phyloP scores from a whole-genome alignment of 192 early-diverging fungal species.

The Entophlyctis luteolus region DNA sequence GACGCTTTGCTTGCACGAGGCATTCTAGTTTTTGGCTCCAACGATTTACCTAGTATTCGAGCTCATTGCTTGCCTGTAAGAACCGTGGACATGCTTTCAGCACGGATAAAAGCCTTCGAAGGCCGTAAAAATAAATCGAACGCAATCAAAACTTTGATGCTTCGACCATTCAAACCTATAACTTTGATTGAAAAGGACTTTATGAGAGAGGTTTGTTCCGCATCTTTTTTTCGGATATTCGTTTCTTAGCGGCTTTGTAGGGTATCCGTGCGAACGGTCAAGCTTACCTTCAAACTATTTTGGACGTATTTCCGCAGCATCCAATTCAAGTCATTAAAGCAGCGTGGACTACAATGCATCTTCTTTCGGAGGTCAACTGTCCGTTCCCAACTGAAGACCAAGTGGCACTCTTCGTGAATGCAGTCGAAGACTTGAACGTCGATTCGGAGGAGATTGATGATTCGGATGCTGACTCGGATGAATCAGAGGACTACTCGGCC shows the following conservation, averaged over 20 bases:
- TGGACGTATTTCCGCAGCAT: conserved; percentile 11
- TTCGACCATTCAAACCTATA: conserved; percentile 18
- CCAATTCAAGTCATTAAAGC: background rate
- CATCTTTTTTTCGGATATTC: background rate
- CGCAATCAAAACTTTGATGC: background rate
- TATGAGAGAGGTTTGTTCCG: background rate
- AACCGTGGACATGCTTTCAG: background rate
- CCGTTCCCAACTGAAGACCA: background rate
- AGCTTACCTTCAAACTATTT: background rate
- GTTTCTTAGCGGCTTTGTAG: background rate
- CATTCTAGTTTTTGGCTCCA: conserved; percentile 9
- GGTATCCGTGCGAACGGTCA: background rate
- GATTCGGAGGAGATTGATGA: conserved; percentile 2
- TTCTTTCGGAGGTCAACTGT: background rate
- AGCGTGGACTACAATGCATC: background rate
- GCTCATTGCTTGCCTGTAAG: conserved; percentile 18
- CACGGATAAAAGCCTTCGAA: background rate
- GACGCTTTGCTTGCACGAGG: conserved; percentile 21
- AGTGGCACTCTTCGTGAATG: background rate
- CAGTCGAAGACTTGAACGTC: background rate
- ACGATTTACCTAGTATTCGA: background rate
- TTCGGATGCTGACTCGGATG: background rate
- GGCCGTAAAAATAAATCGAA: background rate
- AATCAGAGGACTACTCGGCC: background rate
- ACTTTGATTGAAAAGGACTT: conserved; percentile 21